Base-by-base conservation (phyloP, 2,329 filamentous ascomycete species). In the Cylindrodendrum hubeiense region DNA sequence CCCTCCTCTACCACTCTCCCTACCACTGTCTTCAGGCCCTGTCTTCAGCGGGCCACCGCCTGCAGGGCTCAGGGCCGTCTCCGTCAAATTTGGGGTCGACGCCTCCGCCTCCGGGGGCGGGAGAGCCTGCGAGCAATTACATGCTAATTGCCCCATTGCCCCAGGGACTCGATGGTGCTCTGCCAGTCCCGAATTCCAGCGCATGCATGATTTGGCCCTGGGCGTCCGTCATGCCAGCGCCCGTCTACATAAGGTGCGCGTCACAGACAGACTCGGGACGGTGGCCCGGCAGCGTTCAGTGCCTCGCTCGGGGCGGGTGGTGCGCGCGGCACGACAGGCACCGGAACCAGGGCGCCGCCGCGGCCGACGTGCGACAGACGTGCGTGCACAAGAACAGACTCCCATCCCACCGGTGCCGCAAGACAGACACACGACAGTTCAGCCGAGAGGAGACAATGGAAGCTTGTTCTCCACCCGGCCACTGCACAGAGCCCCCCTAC, bases 361-460 rank as follows among this genome's bases (percentile, higher is more conserved):
- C 33, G 39, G 30, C 37, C 43, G 30, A 47, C 47, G 57, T 53
- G 44, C 57, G 51, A 54, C 57, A 60, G 56, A 59, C 56, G 8
- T 52, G 50, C 50, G 26, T 24, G 22, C 46, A 30, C 28, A 30
- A 30, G 28, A 12, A 30, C 28, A 30, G 1, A 12, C n/a, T 17
- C 17, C 26, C 46, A 10, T 30, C 17, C 2, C 24, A 33, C 28
- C 12, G 28, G 24, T 41, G 15, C 37, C 21, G 19, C 19, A 19
- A 43, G 10, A 22, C 19, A 13, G 1, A 43, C n/a, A 22, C 15
- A 10, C 41, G 19, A 50, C 26, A 30, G 8, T 39, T 17, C 15
- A 13, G 33, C n/a, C n/a, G 5, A 5, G 8, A 30, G 28, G 7
- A 6, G n/a, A 50, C 28, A 22, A 19, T 21, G n/a, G 33, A 50